phyloP scores from a whole-genome alignment of 805 yeast genomes.

The Sugiyamaella lignohabitans region DNA sequence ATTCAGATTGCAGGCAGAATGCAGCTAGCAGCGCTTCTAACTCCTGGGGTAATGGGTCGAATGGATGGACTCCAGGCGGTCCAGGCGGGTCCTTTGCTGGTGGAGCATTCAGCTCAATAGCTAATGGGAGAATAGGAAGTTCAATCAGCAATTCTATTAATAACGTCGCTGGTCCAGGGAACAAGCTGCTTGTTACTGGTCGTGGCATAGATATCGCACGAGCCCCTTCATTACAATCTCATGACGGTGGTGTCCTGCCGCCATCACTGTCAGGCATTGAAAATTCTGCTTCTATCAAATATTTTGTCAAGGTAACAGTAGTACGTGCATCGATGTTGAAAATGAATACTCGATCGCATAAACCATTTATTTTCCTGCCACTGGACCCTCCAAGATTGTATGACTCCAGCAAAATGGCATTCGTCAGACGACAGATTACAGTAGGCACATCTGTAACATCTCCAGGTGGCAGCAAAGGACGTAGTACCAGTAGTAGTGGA shows the following conservation, averaged over 20 bases:
- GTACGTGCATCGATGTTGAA: constrained; percentile 45
- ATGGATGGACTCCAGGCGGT: not conserved
- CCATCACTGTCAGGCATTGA: constrained; percentile 30
- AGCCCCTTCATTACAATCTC: constrained; percentile 11
- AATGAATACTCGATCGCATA: constrained; percentile 40
- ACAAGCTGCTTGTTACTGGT: constrained; percentile 3
- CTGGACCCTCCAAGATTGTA: constrained; percentile 24
- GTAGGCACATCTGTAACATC: constrained; percentile 10
- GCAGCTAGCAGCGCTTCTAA: not conserved
- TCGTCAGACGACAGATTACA: constrained; percentile 33
- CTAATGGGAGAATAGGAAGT: not conserved
- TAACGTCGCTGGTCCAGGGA: constrained; percentile 1
- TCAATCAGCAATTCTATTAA: not conserved
- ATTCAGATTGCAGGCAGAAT: constrained; percentile 17
- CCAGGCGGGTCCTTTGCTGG: not conserved
- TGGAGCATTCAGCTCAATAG: not conserved
- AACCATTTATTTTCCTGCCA: constrained; percentile 52
- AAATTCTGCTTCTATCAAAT: constrained; percentile 33
- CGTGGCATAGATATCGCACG: constrained; percentile 16
- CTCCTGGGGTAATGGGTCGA: not conserved
- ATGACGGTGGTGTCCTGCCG: constrained; percentile 25
- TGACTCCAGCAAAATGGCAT: constrained; percentile 32
- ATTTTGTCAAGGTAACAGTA: constrained; percentile 57
- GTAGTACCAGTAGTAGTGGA: constrained; percentile 16
- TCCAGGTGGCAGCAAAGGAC: constrained; percentile 13